Conservation (phyloP, 257 asterid genomes). For the Capsicum chinense region DNA sequence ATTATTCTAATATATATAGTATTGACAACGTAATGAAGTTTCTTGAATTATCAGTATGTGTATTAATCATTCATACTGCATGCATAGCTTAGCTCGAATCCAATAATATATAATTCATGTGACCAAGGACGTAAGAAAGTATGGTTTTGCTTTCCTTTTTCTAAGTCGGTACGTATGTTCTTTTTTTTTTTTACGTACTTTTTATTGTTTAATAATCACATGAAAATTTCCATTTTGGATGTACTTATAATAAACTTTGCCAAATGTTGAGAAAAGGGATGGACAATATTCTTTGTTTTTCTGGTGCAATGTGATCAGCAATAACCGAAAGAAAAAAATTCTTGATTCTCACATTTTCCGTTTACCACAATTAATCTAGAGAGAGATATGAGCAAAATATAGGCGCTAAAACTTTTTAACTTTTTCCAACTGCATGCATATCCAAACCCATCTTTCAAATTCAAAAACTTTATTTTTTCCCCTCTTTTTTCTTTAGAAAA, state of each 20-base stretch:
- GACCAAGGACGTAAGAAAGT: background rate
- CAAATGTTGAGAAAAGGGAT: background rate
- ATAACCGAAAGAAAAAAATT: background rate
- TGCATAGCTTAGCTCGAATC: no score
- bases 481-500: background rate
- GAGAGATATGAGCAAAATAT: background rate
- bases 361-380: background rate
- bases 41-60: no score
- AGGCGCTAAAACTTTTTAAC: no score
- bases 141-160: background rate
- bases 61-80: no score
- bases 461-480: background rate
- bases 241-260: slow-evolving; percentile 2
- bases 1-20: no score
- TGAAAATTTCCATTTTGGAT: background rate
- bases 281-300: background rate
- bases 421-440: no score
- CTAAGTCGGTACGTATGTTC: background rate
- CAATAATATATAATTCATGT: no score
- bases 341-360: background rate
- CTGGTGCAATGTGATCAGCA: background rate
- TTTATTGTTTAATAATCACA: background rate
- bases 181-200: background rate
- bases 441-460: no score
- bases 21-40: no score